A percentile compares a stretch with the other conserved stretches of the same genome.
These are phyloP conservation scores for Phytophthora brassicae DNA, from an alignment of 352 stramenopile genomes.

Conservation along the genomic window DNA sequence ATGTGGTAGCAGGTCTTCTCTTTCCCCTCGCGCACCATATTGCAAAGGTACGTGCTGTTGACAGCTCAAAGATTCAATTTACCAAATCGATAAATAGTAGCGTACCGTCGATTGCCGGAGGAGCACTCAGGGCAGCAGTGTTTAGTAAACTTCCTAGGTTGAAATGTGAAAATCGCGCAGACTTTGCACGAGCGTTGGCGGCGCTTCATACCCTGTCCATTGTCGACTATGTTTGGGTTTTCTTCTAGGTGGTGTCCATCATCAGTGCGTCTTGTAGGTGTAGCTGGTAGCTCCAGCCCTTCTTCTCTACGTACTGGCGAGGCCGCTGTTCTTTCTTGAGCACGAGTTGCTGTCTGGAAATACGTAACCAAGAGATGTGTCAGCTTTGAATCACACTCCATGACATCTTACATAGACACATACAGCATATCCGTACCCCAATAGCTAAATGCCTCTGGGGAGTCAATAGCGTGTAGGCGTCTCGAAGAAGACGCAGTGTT, in stretches of 20 bases:
- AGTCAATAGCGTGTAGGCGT: background rate
- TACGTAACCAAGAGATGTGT: background rate
- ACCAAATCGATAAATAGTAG: too few species aligned
- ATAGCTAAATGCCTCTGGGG: background rate
- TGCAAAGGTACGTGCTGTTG: constrained; percentile 6
- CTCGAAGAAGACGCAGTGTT: background rate
- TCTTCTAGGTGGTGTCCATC: background rate
- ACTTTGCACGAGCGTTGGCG: background rate
- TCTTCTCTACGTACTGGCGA: background rate
- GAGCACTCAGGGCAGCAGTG: background rate
- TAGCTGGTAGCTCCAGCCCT: too few species aligned
- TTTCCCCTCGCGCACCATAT: background rate
- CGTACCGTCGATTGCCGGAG: background rate
- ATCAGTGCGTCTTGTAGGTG: too few species aligned
- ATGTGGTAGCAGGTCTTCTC: background rate
- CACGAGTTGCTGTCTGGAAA: background rate
- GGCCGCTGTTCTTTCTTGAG: background rate
- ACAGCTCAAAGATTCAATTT: too few species aligned
- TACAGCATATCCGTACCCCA: background rate
- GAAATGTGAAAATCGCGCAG: background rate
- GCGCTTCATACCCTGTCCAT: background rate
- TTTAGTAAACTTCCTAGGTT: background rate
- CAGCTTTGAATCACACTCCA: too few species aligned
- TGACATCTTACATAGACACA: background rate
- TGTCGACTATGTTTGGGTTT: background rate